Evolutionary conservation across 495 filamentous ascomycete genomes (phyloP).

Genomic region (Hyaloscypha finlandica): DNA sequence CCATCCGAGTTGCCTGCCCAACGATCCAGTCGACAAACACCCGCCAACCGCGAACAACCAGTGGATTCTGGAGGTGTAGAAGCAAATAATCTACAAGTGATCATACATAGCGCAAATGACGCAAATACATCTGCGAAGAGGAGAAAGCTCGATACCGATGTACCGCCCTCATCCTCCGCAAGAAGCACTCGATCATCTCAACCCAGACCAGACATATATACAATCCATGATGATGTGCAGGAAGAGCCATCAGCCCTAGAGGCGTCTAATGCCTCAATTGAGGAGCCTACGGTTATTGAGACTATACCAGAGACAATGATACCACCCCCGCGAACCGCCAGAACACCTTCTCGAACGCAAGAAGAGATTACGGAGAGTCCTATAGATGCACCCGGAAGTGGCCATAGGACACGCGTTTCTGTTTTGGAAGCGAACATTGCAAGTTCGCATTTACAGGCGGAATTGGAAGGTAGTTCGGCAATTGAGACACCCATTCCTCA

Average conservation of each 20-base stretch:
- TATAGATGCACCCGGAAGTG: constrained; percentile 48
- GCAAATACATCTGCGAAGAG: constrained; percentile 34
- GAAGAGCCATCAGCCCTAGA: constrained; percentile 1
- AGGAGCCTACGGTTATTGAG: constrained; percentile 2
- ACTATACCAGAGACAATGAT: constrained; percentile 3
- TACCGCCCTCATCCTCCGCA: constrained; percentile 15
- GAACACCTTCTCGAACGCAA: constrained; percentile 9
- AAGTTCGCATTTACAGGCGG: constrained; percentile 23
- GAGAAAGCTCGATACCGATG: constrained; percentile 29
- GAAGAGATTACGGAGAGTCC: constrained; percentile 51
- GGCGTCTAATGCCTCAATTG: not conserved
- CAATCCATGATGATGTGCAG: constrained; percentile 16
- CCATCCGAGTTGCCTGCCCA: constrained; percentile 15
- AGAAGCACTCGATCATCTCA: constrained; percentile 24
- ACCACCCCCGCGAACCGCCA: not conserved
- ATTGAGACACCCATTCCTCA: constrained; percentile 11
- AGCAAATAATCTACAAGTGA: not conserved
- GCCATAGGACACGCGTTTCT: constrained; percentile 22
- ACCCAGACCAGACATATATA: constrained; percentile 24
- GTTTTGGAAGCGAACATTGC: constrained; percentile 2
- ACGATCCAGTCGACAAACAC: constrained; percentile 14
- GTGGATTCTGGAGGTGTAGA: not conserved
- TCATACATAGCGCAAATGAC: constrained; percentile 21
- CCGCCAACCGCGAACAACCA: not conserved
- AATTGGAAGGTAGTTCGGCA: constrained; percentile 5